Evolutionary conservation across 208 protist species (phyloP), one percentile per base, ranked within the genome.

Genomic region (Wallacemonas sp.): DNA sequence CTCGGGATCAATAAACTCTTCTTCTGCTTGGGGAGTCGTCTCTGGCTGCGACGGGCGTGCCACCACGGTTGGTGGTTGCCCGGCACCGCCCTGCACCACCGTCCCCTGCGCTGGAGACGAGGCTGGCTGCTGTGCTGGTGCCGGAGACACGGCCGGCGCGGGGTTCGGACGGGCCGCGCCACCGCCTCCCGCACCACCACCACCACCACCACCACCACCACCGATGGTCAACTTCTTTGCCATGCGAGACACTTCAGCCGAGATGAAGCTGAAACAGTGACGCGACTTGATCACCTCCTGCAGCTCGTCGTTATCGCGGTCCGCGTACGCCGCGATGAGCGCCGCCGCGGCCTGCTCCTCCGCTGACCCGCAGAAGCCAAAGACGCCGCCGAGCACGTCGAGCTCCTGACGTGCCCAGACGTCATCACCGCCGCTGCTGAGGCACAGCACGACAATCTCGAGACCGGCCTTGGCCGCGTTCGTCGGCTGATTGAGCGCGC

Each of bases 401-500:
- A 93, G 72, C 62, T 93, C 84, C 21, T 87, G 76, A 32, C 56
- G 73, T n/a, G 89, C 89, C 80, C 76, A 88, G 27, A 84, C 78
- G 19, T 80, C 76, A 33, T 77, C 68, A 29, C 70, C 69, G n/a
- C 65, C 66, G 32, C 33, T 61, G 68, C 69, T 75, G 27, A 87
- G 70, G 46, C 78, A 88, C 67, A 88, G 43, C 11, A 83, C 72
- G 48, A 93, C 67, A 24, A 96, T 76, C 68, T 96, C 87, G 21
- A 96, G 70, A 8, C 78, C 85, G 1, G 72, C 69, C 72, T 94
- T 93, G 23, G 90, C 87, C 30, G 80, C 76, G 36, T 88, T 91
- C 34, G 71, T 70, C 21, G 83, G 83, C 64, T 92, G 88, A 17
- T 83, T 75, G 36, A 96, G 76, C n/a, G 68, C 62, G 30, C 76